Evolutionary conservation across 148 eudicot species (phyloP), one percentile per base, ranked within the genome.

Genomic region (Nyssa sinensis): DNA sequence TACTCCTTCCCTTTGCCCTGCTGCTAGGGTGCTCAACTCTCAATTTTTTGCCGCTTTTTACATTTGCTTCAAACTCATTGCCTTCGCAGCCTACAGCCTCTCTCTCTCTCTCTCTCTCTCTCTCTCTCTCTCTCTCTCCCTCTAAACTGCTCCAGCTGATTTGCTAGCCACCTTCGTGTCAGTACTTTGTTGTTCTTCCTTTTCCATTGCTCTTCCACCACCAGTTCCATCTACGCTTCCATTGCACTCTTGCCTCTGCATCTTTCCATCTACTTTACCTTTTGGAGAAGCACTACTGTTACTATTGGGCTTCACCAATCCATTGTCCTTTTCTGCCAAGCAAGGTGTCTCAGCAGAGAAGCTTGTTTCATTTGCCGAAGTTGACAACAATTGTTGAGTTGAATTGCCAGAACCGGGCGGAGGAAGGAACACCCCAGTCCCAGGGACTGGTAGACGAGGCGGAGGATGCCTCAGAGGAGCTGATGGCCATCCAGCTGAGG

Each of bases 401-500:
- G 75, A 23, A 53, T 74, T 84, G 47, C 78, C 77, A 5, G 88
- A 85, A 41, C 88, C 84, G 53, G 83, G 81, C 55, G 91, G 83
- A 13, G 90, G 90, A 68, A 89, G 82, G 74, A 89, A 89, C 70
- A 89, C 93, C 60, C 93, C 93, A 1, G 93, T 89, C 73, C 93
- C 93, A 16, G 87, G 89, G 34, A 84, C 69, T 13, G 82, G 89
- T 70, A 84, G 64, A 49, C 85, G 83, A 28, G 90, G 88, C 7
- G 80, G 80, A 41, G 81, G 83, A 63, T 75, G 84, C 84, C 79
- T 73, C 4, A 86, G 81, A 33, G 85, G 74, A 25, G 78, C 51
- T 11, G 76, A 69, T 11, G 81, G 59, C 87, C 87, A 86, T 44
- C 89, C 87, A 53, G 77, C 62, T 37, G 83, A 73, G 39, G 74